These are phyloP conservation scores for Rubus idaeus DNA, from an alignment of 306 rosid genomes.

Conservation along the genomic window DNA sequence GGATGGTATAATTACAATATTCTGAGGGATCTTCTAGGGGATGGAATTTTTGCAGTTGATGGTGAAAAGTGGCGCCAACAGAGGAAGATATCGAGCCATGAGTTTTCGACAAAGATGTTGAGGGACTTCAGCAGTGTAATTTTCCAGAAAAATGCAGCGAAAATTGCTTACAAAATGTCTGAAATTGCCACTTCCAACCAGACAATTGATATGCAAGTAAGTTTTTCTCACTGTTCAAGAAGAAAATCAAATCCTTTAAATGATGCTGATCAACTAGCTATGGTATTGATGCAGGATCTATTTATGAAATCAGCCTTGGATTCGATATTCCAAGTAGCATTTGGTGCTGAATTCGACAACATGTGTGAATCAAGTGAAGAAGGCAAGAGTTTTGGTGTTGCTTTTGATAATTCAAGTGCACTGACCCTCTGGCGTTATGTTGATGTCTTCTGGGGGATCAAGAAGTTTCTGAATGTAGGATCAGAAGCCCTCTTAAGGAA, in stretches of 20 bases:
- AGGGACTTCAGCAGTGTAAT: conserved; percentile 57
- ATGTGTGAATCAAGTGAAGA: conserved; percentile 81
- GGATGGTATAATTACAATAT: conserved; percentile 55
- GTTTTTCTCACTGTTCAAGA: conserved; percentile 21
- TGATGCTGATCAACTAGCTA: not conserved
- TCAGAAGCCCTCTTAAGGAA: conserved; percentile 54
- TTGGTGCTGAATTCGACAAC: conserved; percentile 71
- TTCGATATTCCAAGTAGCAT: conserved; percentile 77
- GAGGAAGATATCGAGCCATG: conserved; percentile 71
- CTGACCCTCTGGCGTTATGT: conserved; percentile 58
- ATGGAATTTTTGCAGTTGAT: conserved; percentile 81
- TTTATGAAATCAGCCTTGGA: conserved; percentile 63
- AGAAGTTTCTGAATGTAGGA: conserved; percentile 66
- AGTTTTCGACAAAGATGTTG: conserved; percentile 64
- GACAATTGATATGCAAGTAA: conserved; percentile 63
- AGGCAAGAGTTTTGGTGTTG: conserved; percentile 52
- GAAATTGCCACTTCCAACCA: conserved; percentile 46
- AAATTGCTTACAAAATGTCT: conserved; percentile 55
- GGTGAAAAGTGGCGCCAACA: conserved; percentile 85
- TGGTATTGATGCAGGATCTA: conserved; percentile 44
- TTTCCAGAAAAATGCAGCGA: conserved; percentile 66
- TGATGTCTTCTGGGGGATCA: conserved; percentile 69
- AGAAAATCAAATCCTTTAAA: conserved; percentile 1
- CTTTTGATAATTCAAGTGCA: conserved; percentile 66
- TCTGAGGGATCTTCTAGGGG: conserved; percentile 81